A percentile compares a stretch with the other conserved stretches of the same genome.
These are phyloP conservation scores for Globisporangium alternatum DNA, from an alignment of 352 stramenopile genomes.

Conservation along the genomic window DNA sequence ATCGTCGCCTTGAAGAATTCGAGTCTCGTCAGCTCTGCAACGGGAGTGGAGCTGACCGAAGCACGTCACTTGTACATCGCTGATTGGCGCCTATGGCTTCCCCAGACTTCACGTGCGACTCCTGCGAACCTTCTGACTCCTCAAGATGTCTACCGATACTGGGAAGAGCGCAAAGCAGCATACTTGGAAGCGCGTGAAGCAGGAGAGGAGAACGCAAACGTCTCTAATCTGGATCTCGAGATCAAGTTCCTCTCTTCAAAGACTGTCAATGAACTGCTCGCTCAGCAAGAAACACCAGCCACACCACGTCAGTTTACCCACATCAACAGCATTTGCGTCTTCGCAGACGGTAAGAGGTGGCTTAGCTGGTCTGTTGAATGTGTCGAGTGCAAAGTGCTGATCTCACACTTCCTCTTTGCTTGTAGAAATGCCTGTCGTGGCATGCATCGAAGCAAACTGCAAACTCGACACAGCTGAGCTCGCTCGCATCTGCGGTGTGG, in stretches of 20 bases:
- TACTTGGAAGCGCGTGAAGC: constrained; percentile 10
- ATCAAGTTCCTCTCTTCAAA: constrained; percentile 38
- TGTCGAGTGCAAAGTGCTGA: background rate
- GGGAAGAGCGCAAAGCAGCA: constrained; percentile 26
- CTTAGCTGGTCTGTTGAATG: background rate
- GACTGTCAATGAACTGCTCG: constrained; percentile 30
- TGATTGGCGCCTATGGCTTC: constrained; percentile 24
- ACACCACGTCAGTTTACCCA: constrained; percentile 33
- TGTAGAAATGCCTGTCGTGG: constrained; percentile 52
- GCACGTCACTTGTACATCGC: constrained; percentile 30
- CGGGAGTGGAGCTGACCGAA: constrained; percentile 22
- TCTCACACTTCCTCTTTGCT: constrained; percentile 2
- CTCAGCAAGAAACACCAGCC: constrained; percentile 17
- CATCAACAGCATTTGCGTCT: constrained; percentile 77
- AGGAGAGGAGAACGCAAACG: background rate
- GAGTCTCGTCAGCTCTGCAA: constrained; percentile 22
- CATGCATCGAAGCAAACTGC: constrained; percentile 50
- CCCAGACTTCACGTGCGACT: background rate
- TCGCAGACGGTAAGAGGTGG: constrained; percentile 44
- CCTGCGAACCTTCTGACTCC: constrained; percentile 25
- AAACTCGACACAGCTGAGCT: constrained; percentile 64
- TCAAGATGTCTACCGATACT: constrained; percentile 31
- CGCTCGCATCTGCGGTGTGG: constrained; percentile 43
- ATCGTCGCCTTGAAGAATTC: constrained; percentile 27
- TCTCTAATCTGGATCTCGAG: constrained; percentile 14